Evolutionary conservation across 768 basidiomycete species (phyloP), one percentile per base, ranked within the genome.

Genomic region (Dendrothele bispora): DNA sequence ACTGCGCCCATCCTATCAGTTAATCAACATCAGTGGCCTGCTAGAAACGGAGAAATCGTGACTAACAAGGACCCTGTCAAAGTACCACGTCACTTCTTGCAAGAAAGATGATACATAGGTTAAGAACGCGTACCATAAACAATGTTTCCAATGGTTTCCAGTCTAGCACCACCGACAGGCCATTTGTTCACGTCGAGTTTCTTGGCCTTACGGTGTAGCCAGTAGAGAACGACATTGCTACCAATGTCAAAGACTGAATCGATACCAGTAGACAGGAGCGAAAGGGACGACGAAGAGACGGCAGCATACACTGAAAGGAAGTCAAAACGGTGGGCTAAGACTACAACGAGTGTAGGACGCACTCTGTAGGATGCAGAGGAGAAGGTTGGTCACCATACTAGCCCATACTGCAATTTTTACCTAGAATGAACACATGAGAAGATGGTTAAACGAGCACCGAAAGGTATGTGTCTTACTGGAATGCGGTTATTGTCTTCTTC

Each of bases 101-200:
- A 15, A 30, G 21, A 22, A 15, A 26, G 24, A 27, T n/a, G 18
- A 27, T 11, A 27, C 4, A 12, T 14, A 26, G 14, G 14, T 10
- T 4, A 10, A 26, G 27, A 15, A 53, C 59, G 29, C 67, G 51
- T 37, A 43, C 91, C 92, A 56, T 93, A 95, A 45, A 91, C 71
- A 49, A 93, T 83, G 57, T 95, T 94, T 11, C 90, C 91, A 46
- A 92, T 91, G 4, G 89, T 93, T 63, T 94, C 89, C 37, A 97
- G 75, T 39, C 92, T 79, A n/a, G 88, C 82, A 29, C 93, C 93
- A 40, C 94, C 86, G 3, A 92, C 87, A 24, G 95, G 93, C 94
- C 92, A 98, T 55, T 88, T 88, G 64, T 86, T 91, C 35, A 72
- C 55, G 59, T 97, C 93, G 51, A 95, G 75, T 27, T 56, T 74